Percentiles rank a stretch among this genome's conserved stretches.
Evolutionary conservation across 2,329 filamentous ascomycete species (phyloP).

Genomic region (Pestalotiopsis sp.): DNA sequence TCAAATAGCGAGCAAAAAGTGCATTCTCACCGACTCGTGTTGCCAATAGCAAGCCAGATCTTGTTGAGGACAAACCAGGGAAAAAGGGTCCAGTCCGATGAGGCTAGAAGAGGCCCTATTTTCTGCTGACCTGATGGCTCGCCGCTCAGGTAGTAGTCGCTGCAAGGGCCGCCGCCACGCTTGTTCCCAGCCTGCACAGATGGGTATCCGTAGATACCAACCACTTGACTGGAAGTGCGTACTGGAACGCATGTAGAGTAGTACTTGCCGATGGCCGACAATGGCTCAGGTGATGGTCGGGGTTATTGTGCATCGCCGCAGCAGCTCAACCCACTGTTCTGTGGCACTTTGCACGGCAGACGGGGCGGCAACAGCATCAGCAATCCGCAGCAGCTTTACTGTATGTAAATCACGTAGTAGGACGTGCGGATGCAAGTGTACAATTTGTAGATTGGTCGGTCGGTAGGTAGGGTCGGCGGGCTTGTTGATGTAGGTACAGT

Average conservation of each 20-base stretch:
- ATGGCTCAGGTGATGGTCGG: not conserved
- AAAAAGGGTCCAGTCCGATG: conserved; percentile 5
- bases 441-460: too few species aligned
- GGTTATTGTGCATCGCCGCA: not conserved
- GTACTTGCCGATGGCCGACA: not conserved
- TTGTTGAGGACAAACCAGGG: not conserved
- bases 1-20: not conserved
- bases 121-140: not conserved
- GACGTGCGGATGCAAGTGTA: not conserved
- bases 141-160: not conserved
- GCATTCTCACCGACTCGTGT: conserved; percentile 3
- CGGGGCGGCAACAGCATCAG: not conserved
- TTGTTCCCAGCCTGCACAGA: too few species aligned
- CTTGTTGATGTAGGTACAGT: not conserved
- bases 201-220: not conserved
- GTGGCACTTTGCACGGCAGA: not conserved
- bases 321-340: not conserved
- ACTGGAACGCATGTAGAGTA: not conserved
- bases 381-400: not conserved
- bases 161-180: too few species aligned
- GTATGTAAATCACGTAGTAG: not conserved
- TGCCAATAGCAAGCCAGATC: not conserved
- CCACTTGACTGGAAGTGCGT: not conserved
- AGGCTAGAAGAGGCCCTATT: not conserved
- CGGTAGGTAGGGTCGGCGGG: too few species aligned